phyloP scores from a whole-genome alignment of 305 asterid species.

The Fraxinus platypoda region DNA sequence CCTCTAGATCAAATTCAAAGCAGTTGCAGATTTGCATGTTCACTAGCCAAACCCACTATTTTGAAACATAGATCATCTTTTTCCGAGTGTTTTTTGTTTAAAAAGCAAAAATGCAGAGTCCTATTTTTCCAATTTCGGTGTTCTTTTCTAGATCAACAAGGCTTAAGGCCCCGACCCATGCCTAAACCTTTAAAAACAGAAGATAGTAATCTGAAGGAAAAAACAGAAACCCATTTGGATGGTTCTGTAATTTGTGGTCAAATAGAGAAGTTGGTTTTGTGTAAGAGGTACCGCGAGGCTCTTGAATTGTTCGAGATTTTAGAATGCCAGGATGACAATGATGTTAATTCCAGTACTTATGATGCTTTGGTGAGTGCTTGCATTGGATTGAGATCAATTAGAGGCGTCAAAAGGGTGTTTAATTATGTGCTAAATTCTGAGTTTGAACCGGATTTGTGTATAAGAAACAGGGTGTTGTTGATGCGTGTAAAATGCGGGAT shows the following conservation, averaged over 20 bases:
- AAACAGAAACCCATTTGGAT: constrained; percentile 14
- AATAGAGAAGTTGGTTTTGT: constrained; percentile 64
- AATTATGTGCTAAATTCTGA: constrained; percentile 39
- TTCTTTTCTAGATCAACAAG: constrained; percentile 43
- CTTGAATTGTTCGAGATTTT: constrained; percentile 70
- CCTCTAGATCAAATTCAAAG: constrained; percentile 48
- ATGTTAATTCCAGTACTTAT: constrained; percentile 43
- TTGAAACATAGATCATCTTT: constrained; percentile 25
- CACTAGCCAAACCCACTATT: constrained; percentile 28
- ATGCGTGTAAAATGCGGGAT: constrained; percentile 77
- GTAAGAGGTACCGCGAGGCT: constrained; percentile 58
- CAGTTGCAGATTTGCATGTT: constrained; percentile 38
- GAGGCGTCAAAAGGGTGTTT: constrained; percentile 67
- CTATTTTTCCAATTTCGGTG: constrained; percentile 37
- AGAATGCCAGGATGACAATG: constrained; percentile 39
- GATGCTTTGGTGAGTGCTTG: constrained; percentile 70
- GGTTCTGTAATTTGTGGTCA: constrained; percentile 49
- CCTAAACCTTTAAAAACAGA: constrained; percentile 30
- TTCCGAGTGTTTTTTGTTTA: constrained; percentile 27
- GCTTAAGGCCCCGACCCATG: constrained; percentile 51
- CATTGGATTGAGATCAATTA: constrained; percentile 57
- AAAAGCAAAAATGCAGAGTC: constrained; percentile 26
- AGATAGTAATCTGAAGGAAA: constrained; percentile 20
- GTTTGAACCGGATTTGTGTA: constrained; percentile 54
- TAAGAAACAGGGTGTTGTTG: constrained; percentile 60